Evolutionary conservation across 2,329 filamentous ascomycete genomes (phyloP).

Genomic region (Cladophialophora yegresii): DNA sequence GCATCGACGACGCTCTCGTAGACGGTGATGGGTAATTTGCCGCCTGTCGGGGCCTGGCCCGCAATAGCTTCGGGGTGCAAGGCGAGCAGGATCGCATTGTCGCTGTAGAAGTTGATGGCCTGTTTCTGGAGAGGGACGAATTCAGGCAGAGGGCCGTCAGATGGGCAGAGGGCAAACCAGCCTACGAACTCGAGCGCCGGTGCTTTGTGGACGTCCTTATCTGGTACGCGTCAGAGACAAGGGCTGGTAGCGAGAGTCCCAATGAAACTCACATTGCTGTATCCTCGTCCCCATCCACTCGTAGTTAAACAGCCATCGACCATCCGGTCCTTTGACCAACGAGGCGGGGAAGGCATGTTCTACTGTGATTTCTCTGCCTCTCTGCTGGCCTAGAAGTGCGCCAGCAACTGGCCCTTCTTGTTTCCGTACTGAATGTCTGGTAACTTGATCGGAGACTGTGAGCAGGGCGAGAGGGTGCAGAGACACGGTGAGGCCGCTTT

Average conservation of each 20-base stretch:
- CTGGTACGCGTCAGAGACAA: slow-evolving; percentile 49
- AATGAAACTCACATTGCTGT: slow-evolving; percentile 70
- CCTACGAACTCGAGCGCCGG: slow-evolving; percentile 84
- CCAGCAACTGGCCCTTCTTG: slow-evolving; percentile 78
- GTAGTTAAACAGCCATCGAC: slow-evolving; percentile 64
- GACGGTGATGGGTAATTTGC: slow-evolving; percentile 83
- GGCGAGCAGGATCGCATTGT: slow-evolving; percentile 82
- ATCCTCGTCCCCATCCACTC: slow-evolving; percentile 76
- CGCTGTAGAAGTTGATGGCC: slow-evolving; percentile 67
- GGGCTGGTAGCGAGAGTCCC: slow-evolving; percentile 1
- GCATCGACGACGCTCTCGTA: slow-evolving; percentile 83
- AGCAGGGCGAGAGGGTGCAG: slow-evolving; percentile 94
- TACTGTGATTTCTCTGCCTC: slow-evolving; percentile 84
- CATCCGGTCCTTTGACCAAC: slow-evolving; percentile 53
- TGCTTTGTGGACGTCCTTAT: slow-evolving; percentile 84
- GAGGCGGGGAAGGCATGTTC: slow-evolving; percentile 91
- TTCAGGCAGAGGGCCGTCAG: slow-evolving; percentile 67
- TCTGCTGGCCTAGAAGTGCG: slow-evolving; percentile 86
- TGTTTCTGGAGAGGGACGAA: slow-evolving; percentile 75
- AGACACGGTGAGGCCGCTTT: slow-evolving; percentile 75
- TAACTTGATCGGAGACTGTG: slow-evolving; percentile 95
- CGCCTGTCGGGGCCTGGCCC: slow-evolving; percentile 60
- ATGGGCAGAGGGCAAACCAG: slow-evolving; percentile 80
- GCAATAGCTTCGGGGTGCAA: slow-evolving; percentile 71
- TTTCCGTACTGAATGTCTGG: slow-evolving; percentile 77